These are phyloP conservation scores for Centaurea solstitialis DNA, from an alignment of 129 eudicot genomes.

Conservation along the genomic window DNA sequence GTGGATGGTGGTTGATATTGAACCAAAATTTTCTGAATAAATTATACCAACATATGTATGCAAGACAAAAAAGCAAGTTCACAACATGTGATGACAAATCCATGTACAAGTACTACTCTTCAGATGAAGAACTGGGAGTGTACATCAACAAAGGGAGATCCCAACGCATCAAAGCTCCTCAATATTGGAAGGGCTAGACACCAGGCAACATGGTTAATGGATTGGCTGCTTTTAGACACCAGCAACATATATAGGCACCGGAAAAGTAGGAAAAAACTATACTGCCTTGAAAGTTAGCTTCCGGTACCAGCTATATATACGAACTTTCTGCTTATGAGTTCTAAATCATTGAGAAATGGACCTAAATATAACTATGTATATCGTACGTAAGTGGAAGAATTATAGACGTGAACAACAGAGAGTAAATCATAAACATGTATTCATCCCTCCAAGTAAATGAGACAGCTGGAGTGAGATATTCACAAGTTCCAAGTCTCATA, in stretches of 20 bases:
- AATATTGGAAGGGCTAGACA: background rate
- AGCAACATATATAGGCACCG: background rate
- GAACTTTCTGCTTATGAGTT: background rate
- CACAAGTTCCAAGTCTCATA: background rate
- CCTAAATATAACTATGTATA: background rate
- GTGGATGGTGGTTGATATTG: background rate
- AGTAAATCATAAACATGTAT: background rate
- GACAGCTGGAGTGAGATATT: background rate
- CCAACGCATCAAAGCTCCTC: background rate
- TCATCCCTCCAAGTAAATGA: background rate
- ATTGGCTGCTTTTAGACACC: background rate
- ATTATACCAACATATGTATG: background rate
- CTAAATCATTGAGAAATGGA: background rate
- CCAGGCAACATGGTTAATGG: background rate
- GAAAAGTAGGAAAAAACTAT: background rate
- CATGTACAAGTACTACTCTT: background rate
- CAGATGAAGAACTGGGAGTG: background rate
- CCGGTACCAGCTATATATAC: background rate
- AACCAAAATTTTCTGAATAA: slow-evolving; percentile 6
- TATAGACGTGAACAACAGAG: background rate
- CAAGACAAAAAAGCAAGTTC: background rate
- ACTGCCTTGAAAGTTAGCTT: background rate
- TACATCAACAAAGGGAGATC: background rate
- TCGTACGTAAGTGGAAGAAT: too few species aligned
- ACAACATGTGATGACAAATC: background rate